Conservation (phyloP, 805 yeast species). For the Metschnikowia corniflorae region DNA sequence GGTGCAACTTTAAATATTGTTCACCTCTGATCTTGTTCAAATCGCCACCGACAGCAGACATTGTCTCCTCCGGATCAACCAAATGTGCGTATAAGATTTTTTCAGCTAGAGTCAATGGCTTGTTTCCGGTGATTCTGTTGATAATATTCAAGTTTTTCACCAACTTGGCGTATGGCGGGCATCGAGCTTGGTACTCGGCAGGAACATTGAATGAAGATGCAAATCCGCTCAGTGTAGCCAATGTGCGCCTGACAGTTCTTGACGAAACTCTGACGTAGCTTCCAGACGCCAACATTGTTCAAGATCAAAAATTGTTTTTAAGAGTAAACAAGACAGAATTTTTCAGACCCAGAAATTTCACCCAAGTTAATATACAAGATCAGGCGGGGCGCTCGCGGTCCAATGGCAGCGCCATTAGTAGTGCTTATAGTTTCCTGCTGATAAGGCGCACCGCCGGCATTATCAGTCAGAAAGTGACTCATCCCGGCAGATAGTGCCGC, state of each 20-base stretch:
- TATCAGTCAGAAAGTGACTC: slow-evolving; percentile 7
- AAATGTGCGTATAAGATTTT: slow-evolving; percentile 91
- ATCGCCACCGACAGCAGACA: slow-evolving; percentile 47
- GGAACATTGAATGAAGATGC: slow-evolving; percentile 44
- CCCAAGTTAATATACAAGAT: too few relatives aligned
- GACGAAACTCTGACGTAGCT: slow-evolving; percentile 9
- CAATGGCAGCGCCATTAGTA: slow-evolving; percentile 10
- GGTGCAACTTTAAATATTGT: slow-evolving; percentile 86
- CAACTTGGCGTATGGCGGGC: slow-evolving; percentile 86
- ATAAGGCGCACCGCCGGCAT: slow-evolving; percentile 10
- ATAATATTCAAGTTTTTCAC: slow-evolving; percentile 61
- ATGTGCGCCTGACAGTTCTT: slow-evolving; percentile 17
- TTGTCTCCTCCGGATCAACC: slow-evolving; percentile 81
- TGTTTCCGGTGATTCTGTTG: slow-evolving; percentile 57
- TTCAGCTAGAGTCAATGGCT: slow-evolving; percentile 90
- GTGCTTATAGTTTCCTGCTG: slow-evolving; percentile 14
- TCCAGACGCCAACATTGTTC: slow-evolving; percentile 19
- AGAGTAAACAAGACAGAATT: too few relatives aligned
- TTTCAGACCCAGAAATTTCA: too few relatives aligned
- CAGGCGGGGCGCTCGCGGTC: slow-evolving; percentile 9
- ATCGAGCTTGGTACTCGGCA: slow-evolving; percentile 57
- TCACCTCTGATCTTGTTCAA: slow-evolving; percentile 70
- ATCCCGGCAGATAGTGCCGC: slow-evolving; percentile 8
- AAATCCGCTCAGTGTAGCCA: slow-evolving; percentile 31
- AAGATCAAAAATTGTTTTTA: too few relatives aligned